Conservation (phyloP, 2,329 filamentous ascomycete genomes). For the Botrytis tulipae region DNA sequence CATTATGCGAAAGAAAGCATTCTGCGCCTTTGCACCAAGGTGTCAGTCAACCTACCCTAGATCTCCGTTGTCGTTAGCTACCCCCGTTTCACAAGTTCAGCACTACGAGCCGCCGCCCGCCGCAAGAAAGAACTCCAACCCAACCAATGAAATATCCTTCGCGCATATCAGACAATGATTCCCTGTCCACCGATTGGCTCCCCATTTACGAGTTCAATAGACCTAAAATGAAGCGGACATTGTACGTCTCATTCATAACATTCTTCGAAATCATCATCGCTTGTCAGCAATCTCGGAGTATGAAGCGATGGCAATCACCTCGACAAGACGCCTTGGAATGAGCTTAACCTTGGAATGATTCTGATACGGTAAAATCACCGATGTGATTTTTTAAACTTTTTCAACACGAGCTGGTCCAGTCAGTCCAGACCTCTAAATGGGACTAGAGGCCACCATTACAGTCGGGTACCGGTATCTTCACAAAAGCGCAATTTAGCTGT, state of each 20-base stretch:
- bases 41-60: background rate
- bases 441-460: background rate
- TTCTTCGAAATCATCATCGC: background rate
- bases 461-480: background rate
- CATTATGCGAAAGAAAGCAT: background rate
- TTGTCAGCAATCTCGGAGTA: background rate
- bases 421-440: background rate
- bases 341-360: background rate
- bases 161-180: background rate
- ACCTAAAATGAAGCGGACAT: background rate
- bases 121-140: background rate
- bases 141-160: background rate
- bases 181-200: background rate
- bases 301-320: background rate
- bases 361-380: background rate
- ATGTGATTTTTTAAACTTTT: background rate
- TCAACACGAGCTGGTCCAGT: background rate
- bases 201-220: background rate
- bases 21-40: background rate
- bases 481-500: background rate
- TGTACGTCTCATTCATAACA: background rate
- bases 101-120: background rate
- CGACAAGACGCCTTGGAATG: background rate
- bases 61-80: background rate
- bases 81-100: background rate